Conservation (phyloP, 2,329 filamentous ascomycete genomes). For the Aspergillus udagawae region DNA sequence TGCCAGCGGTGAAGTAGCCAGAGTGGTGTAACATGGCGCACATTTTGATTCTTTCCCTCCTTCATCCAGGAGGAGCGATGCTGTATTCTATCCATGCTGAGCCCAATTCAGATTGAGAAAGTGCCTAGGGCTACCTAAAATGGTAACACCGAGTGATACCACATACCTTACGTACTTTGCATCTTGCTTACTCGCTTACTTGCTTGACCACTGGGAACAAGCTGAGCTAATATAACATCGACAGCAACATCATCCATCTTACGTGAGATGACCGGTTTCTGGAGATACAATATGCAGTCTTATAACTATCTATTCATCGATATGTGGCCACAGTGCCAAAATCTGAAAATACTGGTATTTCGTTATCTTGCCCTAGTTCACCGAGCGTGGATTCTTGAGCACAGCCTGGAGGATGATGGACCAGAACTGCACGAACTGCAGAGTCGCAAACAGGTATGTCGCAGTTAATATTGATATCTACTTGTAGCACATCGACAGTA, state of each 20-base stretch:
- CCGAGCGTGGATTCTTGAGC: neutral
- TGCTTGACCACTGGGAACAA: neutral
- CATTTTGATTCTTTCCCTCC: neutral
- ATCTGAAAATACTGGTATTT: neutral
- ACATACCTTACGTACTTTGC: neutral
- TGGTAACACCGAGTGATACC: too few relatives aligned
- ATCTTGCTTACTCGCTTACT: neutral
- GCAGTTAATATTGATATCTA: neutral
- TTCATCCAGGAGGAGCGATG: neutral
- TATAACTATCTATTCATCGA: neutral
- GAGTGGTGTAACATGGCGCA: neutral
- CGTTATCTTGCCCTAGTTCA: too few relatives aligned
- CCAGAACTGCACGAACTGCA: neutral
- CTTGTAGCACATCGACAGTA: neutral
- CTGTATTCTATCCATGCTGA: neutral
- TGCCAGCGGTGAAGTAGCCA: neutral
- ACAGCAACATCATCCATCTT: neutral
- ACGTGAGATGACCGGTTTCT: neutral
- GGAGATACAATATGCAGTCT: neutral
- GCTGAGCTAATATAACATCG: neutral
- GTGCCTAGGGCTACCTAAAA: too few relatives aligned
- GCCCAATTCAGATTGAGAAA: neutral
- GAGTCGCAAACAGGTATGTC: neutral
- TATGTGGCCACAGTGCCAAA: neutral
- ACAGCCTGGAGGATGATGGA: neutral